phyloP scores from a whole-genome alignment of 352 stramenopile species.

The Halophytophthora polymorphica region DNA sequence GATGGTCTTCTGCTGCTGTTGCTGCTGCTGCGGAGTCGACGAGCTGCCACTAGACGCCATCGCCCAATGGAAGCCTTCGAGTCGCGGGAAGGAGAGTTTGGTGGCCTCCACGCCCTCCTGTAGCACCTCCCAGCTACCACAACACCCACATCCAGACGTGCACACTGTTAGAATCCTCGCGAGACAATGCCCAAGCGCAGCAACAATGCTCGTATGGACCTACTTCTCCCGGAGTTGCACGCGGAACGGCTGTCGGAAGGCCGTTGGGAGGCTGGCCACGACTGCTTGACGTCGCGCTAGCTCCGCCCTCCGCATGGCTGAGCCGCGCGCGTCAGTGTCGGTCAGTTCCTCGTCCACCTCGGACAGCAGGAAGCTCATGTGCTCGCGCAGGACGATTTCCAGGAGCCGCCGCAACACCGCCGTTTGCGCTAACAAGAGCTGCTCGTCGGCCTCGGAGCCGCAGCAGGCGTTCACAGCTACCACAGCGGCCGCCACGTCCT shows the following conservation, averaged over 20 bases:
- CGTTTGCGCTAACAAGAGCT: slow-evolving; percentile 33
- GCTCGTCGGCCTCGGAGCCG: slow-evolving; percentile 26
- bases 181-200: background rate
- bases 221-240: slow-evolving; percentile 35
- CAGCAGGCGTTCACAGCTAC: slow-evolving; percentile 2
- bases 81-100: slow-evolving; percentile 31
- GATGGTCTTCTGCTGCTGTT: slow-evolving; percentile 15
- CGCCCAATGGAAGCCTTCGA: slow-evolving; percentile 40
- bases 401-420: slow-evolving; percentile 39
- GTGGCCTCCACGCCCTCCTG: background rate
- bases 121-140: slow-evolving; percentile 28
- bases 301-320: slow-evolving; percentile 26
- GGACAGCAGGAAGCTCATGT: slow-evolving; percentile 52
- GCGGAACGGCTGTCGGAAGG: slow-evolving; percentile 41
- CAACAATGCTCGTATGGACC: background rate
- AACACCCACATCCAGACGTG: background rate
- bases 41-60: slow-evolving; percentile 1
- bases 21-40: background rate
- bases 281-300: slow-evolving; percentile 31
- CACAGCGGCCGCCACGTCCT: slow-evolving; percentile 8
- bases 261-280: slow-evolving; percentile 33
- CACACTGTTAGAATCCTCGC: background rate
- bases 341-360: background rate
- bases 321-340: background rate
- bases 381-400: slow-evolving; percentile 42